Evolutionary conservation across 2,329 filamentous ascomycete genomes (phyloP).

Genomic region (Bipolaris sorokiniana): DNA sequence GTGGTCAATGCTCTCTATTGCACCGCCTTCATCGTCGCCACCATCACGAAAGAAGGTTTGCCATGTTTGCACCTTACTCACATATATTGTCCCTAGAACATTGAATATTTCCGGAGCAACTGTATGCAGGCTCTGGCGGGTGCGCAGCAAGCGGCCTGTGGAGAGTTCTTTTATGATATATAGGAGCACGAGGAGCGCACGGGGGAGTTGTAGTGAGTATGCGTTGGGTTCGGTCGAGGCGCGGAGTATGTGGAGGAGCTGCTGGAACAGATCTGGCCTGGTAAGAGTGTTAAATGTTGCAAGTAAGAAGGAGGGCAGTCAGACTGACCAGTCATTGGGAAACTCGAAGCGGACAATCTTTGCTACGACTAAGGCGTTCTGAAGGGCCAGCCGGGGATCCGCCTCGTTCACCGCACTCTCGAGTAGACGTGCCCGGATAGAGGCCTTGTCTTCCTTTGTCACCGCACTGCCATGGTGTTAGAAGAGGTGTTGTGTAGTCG

Average conservation of each 20-base stretch:
- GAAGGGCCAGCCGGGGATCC: conserved; percentile 76
- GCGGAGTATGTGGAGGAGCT: conserved; percentile 64
- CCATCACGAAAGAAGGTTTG: conserved; percentile 64
- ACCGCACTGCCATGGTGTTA: conserved; percentile 58
- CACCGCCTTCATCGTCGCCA: conserved; percentile 64
- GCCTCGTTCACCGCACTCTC: conserved; percentile 78
- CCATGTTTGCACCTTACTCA: conserved; percentile 75
- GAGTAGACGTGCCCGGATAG: conserved; percentile 77
- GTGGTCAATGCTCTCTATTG: conserved; percentile 71
- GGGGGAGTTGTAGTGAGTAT: conserved; percentile 70
- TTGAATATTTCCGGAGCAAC: conserved; percentile 84
- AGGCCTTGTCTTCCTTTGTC: conserved; percentile 71
- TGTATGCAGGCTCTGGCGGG: conserved; percentile 76
- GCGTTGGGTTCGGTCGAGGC: conserved; percentile 58
- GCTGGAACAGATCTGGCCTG: conserved; percentile 50
- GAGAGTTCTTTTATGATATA: conserved; percentile 90
- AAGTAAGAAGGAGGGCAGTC: not conserved
- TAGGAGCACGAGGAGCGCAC: conserved; percentile 77
- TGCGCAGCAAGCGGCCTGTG: conserved; percentile 76
- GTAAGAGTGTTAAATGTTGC: conserved; percentile 18
- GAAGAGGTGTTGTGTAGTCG: not conserved
- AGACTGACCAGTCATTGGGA: conserved; percentile 75
- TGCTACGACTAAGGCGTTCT: conserved; percentile 85
- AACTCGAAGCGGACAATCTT: conserved; percentile 92
- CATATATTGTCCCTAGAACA: conserved; percentile 78